Conservation (phyloP, 1,284 basidiomycete genomes). For the Irpex sp. region DNA sequence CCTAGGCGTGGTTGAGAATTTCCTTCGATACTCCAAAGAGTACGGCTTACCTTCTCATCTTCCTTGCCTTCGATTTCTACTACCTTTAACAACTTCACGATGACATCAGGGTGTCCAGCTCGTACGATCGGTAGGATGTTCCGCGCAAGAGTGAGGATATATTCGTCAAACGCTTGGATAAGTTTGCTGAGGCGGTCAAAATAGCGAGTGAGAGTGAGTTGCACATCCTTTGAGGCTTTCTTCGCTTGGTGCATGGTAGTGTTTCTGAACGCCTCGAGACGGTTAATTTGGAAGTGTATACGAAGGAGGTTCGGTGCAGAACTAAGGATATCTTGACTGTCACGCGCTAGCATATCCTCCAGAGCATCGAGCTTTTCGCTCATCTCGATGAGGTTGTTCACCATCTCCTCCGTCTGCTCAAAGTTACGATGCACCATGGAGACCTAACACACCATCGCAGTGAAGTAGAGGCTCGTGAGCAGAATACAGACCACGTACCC, state of each 20-base stretch:
- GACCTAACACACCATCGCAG: conserved; percentile 51
- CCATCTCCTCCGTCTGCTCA: conserved; percentile 93
- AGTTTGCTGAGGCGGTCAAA: conserved; percentile 89
- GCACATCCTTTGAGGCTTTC: conserved; percentile 69
- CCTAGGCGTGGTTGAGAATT: conserved; percentile 39
- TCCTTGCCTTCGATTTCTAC: conserved; percentile 91
- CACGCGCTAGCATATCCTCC: conserved; percentile 74
- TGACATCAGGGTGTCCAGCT: conserved; percentile 76
- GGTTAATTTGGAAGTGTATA: conserved; percentile 87
- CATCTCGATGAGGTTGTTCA: conserved; percentile 90
- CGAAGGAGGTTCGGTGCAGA: conserved; percentile 85
- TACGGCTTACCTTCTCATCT: conserved; percentile 83
- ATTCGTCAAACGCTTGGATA: conserved; percentile 83
- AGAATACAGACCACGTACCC: conserved; percentile 48
- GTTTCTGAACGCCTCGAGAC: conserved; percentile 92
- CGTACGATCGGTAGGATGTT: conserved; percentile 82
- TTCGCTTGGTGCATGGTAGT: conserved; percentile 92
- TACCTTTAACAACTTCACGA: conserved; percentile 92
- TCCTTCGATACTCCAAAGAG: not conserved
- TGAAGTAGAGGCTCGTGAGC: not conserved
- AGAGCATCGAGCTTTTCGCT: conserved; percentile 79
- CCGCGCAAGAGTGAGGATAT: conserved; percentile 76
- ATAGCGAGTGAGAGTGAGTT: conserved; percentile 69
- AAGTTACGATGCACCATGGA: conserved; percentile 96
- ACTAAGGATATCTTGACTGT: conserved; percentile 74